Base-by-base conservation (phyloP, 2,329 filamentous ascomycete genomes). In the Aspergillus oerlinghausenensis region DNA sequence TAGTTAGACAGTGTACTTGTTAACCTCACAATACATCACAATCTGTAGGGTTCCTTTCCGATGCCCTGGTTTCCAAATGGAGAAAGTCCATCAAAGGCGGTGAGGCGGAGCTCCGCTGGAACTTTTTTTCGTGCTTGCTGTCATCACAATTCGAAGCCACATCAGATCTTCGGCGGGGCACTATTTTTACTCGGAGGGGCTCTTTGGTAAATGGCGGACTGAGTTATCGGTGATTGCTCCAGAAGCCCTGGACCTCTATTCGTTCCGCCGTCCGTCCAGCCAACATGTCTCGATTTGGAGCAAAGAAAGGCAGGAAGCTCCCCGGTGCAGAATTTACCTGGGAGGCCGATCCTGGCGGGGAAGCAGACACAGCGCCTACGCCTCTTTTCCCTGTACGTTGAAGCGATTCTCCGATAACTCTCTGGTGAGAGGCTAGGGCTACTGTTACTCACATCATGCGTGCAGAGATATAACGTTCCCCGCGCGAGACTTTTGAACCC, bases 361-460 rank as follows among this genome's bases (percentile, higher is more conserved):
- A 74, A 56, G 67, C 71, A 38, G 75, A 77, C 59, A 75, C 68
- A 40, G 77, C 75, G 59, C 79, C 79, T 14, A 75, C 74, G 28
- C 77, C 76, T 55, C 65, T 79, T 40, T 80, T 77, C 61, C 79
- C 79, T 55, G 79, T 80, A 71, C 42, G 72, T 68, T 56, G 54
- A 23, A 55, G 49, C 50, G 45, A 51, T 51, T 42, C 51, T 49
- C 40, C 49, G 21, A 26, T 35, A 40, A 26, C 4, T n/a, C 17
- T 47, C 29, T 26, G 48, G 49, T 17, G 17, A 4, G 9, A 26
- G 25, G 40, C 10, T 57, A 35, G 23, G 10, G 3, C 52, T 21
- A 26, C 14, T 38, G 3, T 53, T 21, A 23, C 14, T 38, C 38
- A n/a, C 32, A n/a, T 19, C 17, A n/a, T 38, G 42, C 38, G n/a